Base-by-base conservation (phyloP, 177 flowering plant genomes). In the Vitis hybrid region DNA sequence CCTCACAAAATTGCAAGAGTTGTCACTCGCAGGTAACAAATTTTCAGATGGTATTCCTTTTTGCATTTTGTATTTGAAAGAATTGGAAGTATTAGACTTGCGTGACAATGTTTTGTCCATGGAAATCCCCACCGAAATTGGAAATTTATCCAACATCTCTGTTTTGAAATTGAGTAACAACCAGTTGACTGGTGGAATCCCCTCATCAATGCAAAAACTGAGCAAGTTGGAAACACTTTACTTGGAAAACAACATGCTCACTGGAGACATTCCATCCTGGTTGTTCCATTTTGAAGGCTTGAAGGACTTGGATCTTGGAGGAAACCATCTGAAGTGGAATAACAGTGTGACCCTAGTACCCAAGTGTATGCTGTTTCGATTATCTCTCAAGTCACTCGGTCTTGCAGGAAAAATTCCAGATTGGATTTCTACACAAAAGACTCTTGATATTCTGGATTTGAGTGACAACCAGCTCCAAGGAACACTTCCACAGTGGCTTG, bases 291-390 rank as follows among this genome's bases (percentile, higher is more conserved):
- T 85, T 61, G 65, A 72, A 65, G 52, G 49, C 30, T 66, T 85
- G 65, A 74, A 74, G 58, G 59, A 48, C 27, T 57, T 87, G 59
- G 51, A 63, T 57, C 80, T 87, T 24, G 88, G 90, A 70, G 81
- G 82, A 48, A 84, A 87, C 65, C 65, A 78, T 27, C 76, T 85
- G 57, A 78, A 63, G 50, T 87, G 91, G 91, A 78, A 87, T 64
- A 78, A 77, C 67, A 77, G 11, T 15, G 66, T 8, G 9, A 61
- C 55, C 13, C 12, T 81, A 41, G 53, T 71, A 32, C 87, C 88
- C 27, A 24, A 24, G 27, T 24, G 27, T 55, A 63, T 51, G 74
- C 54, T 87, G 51, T 73, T 79, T 62, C 61, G 10, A 27, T 57
- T 87, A 27, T 81, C 81, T 13, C n/a, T 85, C 75, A 64, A 64